Base-by-base conservation (phyloP, 345 rosid species). In the Nephelium lappaceum region DNA sequence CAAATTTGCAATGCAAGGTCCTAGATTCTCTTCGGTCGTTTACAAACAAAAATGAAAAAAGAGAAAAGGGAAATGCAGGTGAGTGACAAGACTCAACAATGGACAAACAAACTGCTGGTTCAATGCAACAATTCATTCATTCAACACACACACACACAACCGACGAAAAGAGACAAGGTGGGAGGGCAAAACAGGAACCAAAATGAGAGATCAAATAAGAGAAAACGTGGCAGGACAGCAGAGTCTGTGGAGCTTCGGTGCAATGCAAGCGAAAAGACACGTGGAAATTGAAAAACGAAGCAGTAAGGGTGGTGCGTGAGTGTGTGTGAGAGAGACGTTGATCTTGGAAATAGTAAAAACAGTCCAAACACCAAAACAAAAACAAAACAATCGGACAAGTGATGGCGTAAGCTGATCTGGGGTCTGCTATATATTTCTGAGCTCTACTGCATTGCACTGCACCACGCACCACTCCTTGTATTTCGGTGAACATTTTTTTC, bases 351-450 rank as follows among this genome's bases (percentile, higher is more conserved):
- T 27, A 11, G 55, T 8, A 43, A 39, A 38, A 66, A 3, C 25
- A 66, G 19, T 31, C 36, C 36, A 31, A 31, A 31, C 2, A 31
- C 36, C 36, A 53, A 67, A 57, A 27, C 11, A 25, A 18, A 62
- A 58, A 11, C 41, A 16, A 14, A 78, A 71, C 82, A 80, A 66
- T 65, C 62, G 75, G 83, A 80, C 84, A 66, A 49, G 69, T 38
- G 64, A 78, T 74, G 69, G 77, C 79, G 79, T 65, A 55, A 61
- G 68, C 12, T 62, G 73, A 80, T 72, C 43, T 72, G 42, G 11
- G 21, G 6, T 45, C 55, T 45, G 53, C 8, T 6, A 12, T 31
- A 38, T n/a, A n/a, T n/a, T n/a, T 31, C 36, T 31, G 36, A 31
- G 36, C 36, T 31, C 71, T 8, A 8, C 61, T 5, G 45, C 42